Base-by-base conservation (phyloP, 1,284 basidiomycete species). In the Cutaneotrichosporon sp. region DNA sequence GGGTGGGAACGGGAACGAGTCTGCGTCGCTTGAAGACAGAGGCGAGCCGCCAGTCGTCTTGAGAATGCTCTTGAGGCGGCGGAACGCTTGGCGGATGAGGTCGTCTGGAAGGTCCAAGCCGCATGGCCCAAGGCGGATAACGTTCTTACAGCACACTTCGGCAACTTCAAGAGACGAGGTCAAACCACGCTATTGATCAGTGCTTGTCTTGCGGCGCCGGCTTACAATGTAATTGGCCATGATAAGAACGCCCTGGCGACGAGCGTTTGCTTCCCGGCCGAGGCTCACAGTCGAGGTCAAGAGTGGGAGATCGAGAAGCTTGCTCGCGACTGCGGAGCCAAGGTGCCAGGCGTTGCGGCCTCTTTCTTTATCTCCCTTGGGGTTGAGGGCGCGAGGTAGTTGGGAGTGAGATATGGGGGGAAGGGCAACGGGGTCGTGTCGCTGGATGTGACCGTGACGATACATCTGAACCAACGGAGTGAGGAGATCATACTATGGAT, bases 401-500 rank as follows among this genome's bases (percentile, higher is more conserved):
- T 76, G 69, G 2, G 70, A 61, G 1, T 72, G 58, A 1, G 70
- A 40, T 14, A 79, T 71, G 0, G 77, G 74, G 1, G 77, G 77
- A 2, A 79, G 69, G 0, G 69, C 68, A 13, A 75, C 73, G 4
- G 76, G 76, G 59, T 79, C 77, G 11, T 69, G 69, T 2, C 67
- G 55, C 65, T 79, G 77, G 13, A 79, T 78, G 40, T 78, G 76
- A 0, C 75, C 77, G 32, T 78, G 72, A 2, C 75, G 70, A 60
- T 78, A 77, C 4, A 78, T 68, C 16, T 69, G 68, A 1, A 79
- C 63, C 0, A 78, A 67, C 1, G 77, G 75, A 18, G 62, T 65
- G 13, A 79, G 63, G 4, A 79, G 72, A 11, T 78, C 73, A 31
- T 72, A 76, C 76, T 79, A 65, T 1, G 31, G 26, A 22, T 59